These are phyloP conservation scores for Boletus tylopilopsis DNA, from an alignment of 768 basidiomycete genomes.

Conservation along the genomic window DNA sequence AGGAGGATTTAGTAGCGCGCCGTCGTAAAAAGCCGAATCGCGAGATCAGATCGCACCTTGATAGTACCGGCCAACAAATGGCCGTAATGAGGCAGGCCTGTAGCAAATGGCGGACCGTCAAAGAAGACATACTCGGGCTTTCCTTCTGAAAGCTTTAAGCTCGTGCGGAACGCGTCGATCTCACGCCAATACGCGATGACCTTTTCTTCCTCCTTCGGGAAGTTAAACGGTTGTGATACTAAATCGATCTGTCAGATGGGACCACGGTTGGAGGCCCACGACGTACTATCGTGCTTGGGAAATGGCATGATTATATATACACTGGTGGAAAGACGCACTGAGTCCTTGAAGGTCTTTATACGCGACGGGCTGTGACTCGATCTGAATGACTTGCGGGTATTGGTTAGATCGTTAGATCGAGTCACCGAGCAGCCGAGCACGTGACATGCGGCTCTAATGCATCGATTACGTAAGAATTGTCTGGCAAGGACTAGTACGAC, in stretches of 20 bases:
- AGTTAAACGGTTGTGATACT: constrained; percentile 80
- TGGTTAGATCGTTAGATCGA: too few relatives aligned
- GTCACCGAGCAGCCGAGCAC: too few relatives aligned
- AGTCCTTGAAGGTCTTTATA: neutral
- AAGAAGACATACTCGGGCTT: constrained; percentile 92
- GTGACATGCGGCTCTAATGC: too few relatives aligned
- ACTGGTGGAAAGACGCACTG: neutral
- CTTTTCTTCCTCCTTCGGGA: constrained; percentile 86
- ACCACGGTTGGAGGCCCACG: neutral
- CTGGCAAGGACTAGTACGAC: too few relatives aligned
- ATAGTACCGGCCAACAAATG: constrained; percentile 91
- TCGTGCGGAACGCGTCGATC: constrained; percentile 97
- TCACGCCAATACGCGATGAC: constrained; percentile 90
- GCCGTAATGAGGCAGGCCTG: constrained; percentile 94
- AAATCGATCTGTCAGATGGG: constrained; percentile 8
- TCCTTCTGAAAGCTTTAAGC: constrained; percentile 87
- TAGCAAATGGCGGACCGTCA: constrained; percentile 97
- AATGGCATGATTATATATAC: constrained; percentile 55
- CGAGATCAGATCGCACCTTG: constrained; percentile 55
- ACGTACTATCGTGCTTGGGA: constrained; percentile 68
- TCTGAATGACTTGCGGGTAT: constrained; percentile 5
- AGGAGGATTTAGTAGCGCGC: neutral
- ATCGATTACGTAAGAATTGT: too few relatives aligned
- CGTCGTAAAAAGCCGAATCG: constrained; percentile 1
- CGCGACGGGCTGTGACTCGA: constrained; percentile 11